These are phyloP conservation scores for Suillus lakei DNA, from an alignment of 768 basidiomycete species.

Conservation along the genomic window DNA sequence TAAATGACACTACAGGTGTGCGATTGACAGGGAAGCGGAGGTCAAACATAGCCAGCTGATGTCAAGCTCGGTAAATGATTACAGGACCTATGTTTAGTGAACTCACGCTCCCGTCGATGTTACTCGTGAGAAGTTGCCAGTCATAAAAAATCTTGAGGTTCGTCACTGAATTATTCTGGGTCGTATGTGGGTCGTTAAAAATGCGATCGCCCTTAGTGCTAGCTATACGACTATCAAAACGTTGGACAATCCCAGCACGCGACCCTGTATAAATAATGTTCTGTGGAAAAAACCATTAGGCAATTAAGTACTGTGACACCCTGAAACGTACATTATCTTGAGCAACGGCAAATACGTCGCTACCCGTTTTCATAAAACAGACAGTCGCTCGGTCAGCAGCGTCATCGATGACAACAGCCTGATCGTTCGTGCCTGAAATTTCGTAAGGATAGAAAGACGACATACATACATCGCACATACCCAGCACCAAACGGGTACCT, in stretches of 20 bases:
- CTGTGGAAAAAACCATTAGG: slow-evolving; percentile 34
- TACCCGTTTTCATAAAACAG: slow-evolving; percentile 52
- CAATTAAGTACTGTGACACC: neutral
- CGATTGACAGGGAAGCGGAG: slow-evolving; percentile 54
- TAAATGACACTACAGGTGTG: slow-evolving; percentile 51
- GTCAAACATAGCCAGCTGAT: slow-evolving; percentile 65
- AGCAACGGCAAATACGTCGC: slow-evolving; percentile 67
- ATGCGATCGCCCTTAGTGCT: slow-evolving; percentile 43
- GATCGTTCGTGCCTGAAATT: slow-evolving; percentile 54
- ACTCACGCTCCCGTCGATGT: slow-evolving; percentile 65
- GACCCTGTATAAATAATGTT: slow-evolving; percentile 57
- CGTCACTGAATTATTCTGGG: slow-evolving; percentile 51
- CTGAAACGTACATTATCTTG: slow-evolving; percentile 49
- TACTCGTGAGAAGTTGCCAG: slow-evolving; percentile 57
- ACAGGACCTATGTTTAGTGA: neutral
- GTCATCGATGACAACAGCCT: slow-evolving; percentile 56
- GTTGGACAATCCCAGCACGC: slow-evolving; percentile 60
- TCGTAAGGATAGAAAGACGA: neutral
- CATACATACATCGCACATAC: slow-evolving; percentile 34
- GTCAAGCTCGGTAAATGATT: slow-evolving; percentile 7
- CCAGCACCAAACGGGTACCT: slow-evolving; percentile 54
- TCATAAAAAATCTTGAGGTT: slow-evolving; percentile 56
- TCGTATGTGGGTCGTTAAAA: slow-evolving; percentile 41
- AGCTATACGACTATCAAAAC: slow-evolving; percentile 61
- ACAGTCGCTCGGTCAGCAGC: slow-evolving; percentile 44